Evolutionary conservation across 1,284 basidiomycete genomes (phyloP), one percentile per base, ranked within the genome.

Genomic region (Bjerkandera adusta): DNA sequence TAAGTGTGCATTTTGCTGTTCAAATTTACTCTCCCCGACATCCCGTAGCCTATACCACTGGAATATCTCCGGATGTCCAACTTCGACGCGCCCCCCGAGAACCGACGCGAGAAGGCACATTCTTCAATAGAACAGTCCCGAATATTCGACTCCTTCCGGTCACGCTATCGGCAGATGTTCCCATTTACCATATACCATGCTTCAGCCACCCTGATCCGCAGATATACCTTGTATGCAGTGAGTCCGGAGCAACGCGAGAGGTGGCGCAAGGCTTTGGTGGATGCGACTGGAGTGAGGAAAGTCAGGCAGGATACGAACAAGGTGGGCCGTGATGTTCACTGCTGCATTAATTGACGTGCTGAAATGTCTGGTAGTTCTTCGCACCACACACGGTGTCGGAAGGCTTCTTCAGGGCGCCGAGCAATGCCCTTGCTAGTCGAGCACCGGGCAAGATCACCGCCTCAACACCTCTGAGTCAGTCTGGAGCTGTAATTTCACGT

Each of bases 171-270:
- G 36, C 62, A 74, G 22, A 65, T 88, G 59, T 90, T 79, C 59
- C 88, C 88, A 0, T 85, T 91, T 62, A 84, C 79, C 1, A 67
- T 91, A 52, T 86, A 79, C 60, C 88, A 91, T 52, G 81, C 82
- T 0, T 72, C 76, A 1, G 74, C 72, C 39, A 76, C 73, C 48
- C 56, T 65, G 12, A 68, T 65, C 36, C 72, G 87, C 30, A 67
- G 80, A 48, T 91, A 90, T 61, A 90, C 83, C 1, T 66, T 91
- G 6, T 88, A 81, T 57, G 79, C 84, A 0, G 53, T 68, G 13
- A 79, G 72, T n/a, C 82, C 86, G 39, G 57, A 64, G 1, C 53
- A 72, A 47, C 68, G 88, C 45, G 70, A 71, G 54, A 78, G 76
- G 54, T 91, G 88, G 89, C 51, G 76, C 13, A 68, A 69, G n/a